phyloP scores from a whole-genome alignment of 371 early-diverging fungal species.

The Syncephalastrum sp. region DNA sequence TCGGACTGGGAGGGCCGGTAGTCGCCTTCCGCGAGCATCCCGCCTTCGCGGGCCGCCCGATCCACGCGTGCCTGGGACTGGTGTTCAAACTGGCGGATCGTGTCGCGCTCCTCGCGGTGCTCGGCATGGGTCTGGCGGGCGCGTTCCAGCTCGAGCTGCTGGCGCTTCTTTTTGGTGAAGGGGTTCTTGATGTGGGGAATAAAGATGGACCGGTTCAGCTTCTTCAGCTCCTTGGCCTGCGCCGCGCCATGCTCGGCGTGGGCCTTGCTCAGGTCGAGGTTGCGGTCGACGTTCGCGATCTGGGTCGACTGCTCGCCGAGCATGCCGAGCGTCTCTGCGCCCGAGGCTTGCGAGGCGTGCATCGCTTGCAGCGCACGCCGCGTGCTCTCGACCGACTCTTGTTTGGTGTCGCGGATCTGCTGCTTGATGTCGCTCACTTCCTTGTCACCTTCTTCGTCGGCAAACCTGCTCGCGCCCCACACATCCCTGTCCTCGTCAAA shows the following conservation, averaged over 20 bases:
- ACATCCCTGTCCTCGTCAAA: slow-evolving; percentile 3
- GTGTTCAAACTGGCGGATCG: slow-evolving; percentile 23
- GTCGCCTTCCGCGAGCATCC: slow-evolving; percentile 26
- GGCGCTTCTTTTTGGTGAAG: slow-evolving; percentile 57
- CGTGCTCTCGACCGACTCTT: slow-evolving; percentile 70
- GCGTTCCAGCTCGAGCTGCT: slow-evolving; percentile 52
- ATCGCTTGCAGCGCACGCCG: slow-evolving; percentile 69
- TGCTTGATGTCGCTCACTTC: slow-evolving; percentile 56
- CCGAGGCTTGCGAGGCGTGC: slow-evolving; percentile 63
- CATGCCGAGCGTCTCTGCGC: slow-evolving; percentile 59
- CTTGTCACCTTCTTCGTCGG: slow-evolving; percentile 32
- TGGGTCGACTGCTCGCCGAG: slow-evolving; percentile 66
- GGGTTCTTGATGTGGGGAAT: slow-evolving; percentile 68
- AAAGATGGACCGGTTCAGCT: slow-evolving; percentile 79
- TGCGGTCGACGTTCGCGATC: slow-evolving; percentile 70
- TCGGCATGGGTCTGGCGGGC: slow-evolving; percentile 49
- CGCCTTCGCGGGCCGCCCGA: slow-evolving; percentile 39
- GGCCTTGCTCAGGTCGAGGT: slow-evolving; percentile 69
- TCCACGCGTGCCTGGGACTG: slow-evolving; percentile 48
- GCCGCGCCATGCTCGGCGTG: slow-evolving; percentile 72
- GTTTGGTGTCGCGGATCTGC: slow-evolving; percentile 66
- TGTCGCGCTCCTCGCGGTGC: slow-evolving; percentile 35
- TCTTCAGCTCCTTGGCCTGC: slow-evolving; percentile 73
- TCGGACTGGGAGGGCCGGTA: slow-evolving; percentile 57
- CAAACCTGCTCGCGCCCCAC: slow-evolving; percentile 4